phyloP scores from a whole-genome alignment of 805 yeast species.

The Kodamaea jinghongensis region DNA sequence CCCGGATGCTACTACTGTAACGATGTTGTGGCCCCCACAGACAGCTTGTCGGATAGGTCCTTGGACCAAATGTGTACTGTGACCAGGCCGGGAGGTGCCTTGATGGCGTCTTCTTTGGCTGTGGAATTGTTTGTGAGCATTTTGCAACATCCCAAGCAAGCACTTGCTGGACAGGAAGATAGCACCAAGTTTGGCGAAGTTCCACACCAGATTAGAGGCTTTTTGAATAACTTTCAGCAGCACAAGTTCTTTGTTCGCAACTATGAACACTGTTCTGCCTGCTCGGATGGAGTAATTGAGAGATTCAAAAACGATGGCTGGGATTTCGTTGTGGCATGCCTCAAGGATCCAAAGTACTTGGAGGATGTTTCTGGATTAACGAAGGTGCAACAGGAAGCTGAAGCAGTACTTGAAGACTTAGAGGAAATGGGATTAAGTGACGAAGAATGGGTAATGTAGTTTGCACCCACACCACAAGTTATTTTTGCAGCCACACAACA shows the following conservation, averaged over 20 bases:
- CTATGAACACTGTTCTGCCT: constrained; percentile 82
- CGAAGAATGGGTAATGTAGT: constrained; percentile 17
- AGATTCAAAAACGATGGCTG: constrained; percentile 59
- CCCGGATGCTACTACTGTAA: constrained; percentile 92
- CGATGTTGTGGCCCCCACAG: constrained; percentile 92
- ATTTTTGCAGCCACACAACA: too few relatives aligned
- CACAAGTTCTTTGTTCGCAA: constrained; percentile 67
- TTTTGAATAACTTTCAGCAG: constrained; percentile 61
- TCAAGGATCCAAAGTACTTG: constrained; percentile 62
- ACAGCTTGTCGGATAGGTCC: constrained; percentile 82
- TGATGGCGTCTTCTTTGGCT: constrained; percentile 80
- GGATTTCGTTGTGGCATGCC: constrained; percentile 74
- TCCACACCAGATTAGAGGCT: constrained; percentile 93
- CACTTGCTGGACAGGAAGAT: constrained; percentile 38
- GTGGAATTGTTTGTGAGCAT: constrained; percentile 78
- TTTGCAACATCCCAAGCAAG: constrained; percentile 60
- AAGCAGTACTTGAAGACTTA: constrained; percentile 30
- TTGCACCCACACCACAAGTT: too few relatives aligned
- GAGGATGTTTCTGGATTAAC: constrained; percentile 80
- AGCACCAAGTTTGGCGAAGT: constrained; percentile 56
- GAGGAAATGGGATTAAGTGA: constrained; percentile 40
- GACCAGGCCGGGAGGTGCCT: constrained; percentile 93
- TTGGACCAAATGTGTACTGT: constrained; percentile 99
- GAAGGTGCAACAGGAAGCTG: constrained; percentile 70
- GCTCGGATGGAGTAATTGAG: constrained; percentile 60